phyloP scores from a whole-genome alignment of 306 rosid genomes.

The Trifolium pratense region DNA sequence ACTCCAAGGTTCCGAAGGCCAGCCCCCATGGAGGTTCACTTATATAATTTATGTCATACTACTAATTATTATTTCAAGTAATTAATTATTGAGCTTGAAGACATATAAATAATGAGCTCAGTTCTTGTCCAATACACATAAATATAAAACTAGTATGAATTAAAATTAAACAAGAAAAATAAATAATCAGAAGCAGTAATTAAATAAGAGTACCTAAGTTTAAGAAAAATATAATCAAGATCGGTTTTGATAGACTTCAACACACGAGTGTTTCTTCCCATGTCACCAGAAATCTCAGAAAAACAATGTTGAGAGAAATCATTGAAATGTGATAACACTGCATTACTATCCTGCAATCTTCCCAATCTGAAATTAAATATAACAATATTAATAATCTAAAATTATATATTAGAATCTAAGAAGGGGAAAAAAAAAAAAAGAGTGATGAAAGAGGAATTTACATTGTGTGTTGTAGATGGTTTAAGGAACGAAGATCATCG shows the following conservation, averaged over 20 bases:
- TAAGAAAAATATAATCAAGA: conserved; percentile 86
- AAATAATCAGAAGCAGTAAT: neutral
- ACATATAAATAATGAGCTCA: neutral
- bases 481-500: conserved; percentile 69
- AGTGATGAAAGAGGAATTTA: conserved; percentile 25
- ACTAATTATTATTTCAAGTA: neutral
- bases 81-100: neutral
- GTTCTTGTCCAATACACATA: neutral
- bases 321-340: conserved; percentile 84
- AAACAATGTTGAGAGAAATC: conserved; percentile 83
- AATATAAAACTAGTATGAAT: neutral
- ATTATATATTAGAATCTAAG: neutral
- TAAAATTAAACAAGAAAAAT: neutral
- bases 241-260: conserved; percentile 83
- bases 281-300: conserved; percentile 75
- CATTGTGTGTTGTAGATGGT: conserved; percentile 77
- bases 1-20: too few relatives aligned
- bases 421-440: neutral
- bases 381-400: conserved; percentile 32
- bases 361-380: conserved; percentile 68
- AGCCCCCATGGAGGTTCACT: too few relatives aligned
- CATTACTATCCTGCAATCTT: conserved; percentile 95
- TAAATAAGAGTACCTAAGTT: conserved; percentile 64
- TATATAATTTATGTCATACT: neutral
- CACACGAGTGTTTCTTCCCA: conserved; percentile 62